Percentiles rank a stretch among this genome's conserved stretches.
phyloP scores from a whole-genome alignment of 2,329 filamentous ascomycete genomes.

The Taxawa tesnikishii region DNA sequence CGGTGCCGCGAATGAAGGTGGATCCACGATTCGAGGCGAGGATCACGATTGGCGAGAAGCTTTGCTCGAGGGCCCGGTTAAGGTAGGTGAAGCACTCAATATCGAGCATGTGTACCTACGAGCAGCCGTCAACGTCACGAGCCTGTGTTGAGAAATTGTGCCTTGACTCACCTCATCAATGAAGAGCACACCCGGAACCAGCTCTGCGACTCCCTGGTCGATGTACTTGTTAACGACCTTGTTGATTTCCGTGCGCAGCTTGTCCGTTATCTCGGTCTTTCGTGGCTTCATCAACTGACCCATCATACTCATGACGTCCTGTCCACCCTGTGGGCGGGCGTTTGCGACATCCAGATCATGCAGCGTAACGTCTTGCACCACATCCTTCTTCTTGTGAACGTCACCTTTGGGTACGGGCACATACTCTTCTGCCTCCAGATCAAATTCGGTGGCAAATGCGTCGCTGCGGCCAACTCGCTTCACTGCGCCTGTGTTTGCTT shows the following conservation, averaged over 20 bases:
- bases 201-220: slow-evolving; percentile 91
- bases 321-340: slow-evolving; percentile 84
- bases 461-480: slow-evolving; percentile 94
- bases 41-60: slow-evolving; percentile 92
- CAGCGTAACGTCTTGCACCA: slow-evolving; percentile 94
- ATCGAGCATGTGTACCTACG: slow-evolving; percentile 95
- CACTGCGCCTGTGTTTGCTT: slow-evolving; percentile 96
- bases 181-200: slow-evolving; percentile 96
- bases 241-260: slow-evolving; percentile 91
- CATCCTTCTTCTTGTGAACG: slow-evolving; percentile 99
- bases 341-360: slow-evolving; percentile 96
- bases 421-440: slow-evolving; percentile 97
- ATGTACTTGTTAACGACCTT: slow-evolving; percentile 99
- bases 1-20: slow-evolving; percentile 75
- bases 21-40: slow-evolving; percentile 93
- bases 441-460: slow-evolving; percentile 95
- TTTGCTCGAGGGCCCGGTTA: slow-evolving; percentile 91
- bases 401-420: slow-evolving; percentile 98
- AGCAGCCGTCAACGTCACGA: slow-evolving; percentile 1
- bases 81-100: slow-evolving; percentile 99
- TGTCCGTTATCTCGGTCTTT: slow-evolving; percentile 99
- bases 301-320: slow-evolving; percentile 99
- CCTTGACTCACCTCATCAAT: slow-evolving; percentile 71
- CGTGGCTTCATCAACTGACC: slow-evolving; percentile 98
- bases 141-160: slow-evolving; percentile 1